These are phyloP conservation scores for Moesziomyces antarcticus DNA, from an alignment of 1,284 basidiomycete species.

Conservation along the genomic window DNA sequence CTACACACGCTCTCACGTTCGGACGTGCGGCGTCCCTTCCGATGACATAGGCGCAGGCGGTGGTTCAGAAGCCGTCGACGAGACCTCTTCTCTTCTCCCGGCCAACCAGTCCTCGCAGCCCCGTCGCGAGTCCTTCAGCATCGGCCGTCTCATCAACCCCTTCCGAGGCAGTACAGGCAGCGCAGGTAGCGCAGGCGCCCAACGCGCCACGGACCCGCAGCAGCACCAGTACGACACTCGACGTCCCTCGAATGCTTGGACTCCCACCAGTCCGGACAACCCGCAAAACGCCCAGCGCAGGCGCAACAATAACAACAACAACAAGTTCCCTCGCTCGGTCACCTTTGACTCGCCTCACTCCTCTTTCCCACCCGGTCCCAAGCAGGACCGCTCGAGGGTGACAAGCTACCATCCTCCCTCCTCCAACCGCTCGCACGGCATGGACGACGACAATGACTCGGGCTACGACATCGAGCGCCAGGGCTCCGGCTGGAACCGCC, in stretches of 20 bases:
- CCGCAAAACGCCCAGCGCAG: constrained; percentile 13
- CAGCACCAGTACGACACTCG: constrained; percentile 29
- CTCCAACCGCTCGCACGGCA: constrained; percentile 4
- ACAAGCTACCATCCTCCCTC: constrained; percentile 33
- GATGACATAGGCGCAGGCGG: constrained; percentile 2
- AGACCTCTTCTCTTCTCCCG: constrained; percentile 24
- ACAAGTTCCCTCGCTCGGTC: constrained; percentile 37
- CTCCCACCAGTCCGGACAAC: constrained; percentile 19
- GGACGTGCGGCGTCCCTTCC: neutral
- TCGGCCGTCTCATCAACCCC: constrained; percentile 34
- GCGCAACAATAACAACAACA: constrained; percentile 15
- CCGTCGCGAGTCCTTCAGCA: constrained; percentile 33
- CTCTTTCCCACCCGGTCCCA: constrained; percentile 43
- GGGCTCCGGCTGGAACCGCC: constrained; percentile 20
- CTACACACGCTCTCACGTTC: neutral
- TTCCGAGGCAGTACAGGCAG: constrained; percentile 16
- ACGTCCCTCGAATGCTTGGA: constrained; percentile 37
- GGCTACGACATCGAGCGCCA: constrained; percentile 46
- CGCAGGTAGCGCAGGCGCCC: constrained; percentile 1
- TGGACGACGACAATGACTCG: constrained; percentile 32
- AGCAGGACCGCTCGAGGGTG: constrained; percentile 20
- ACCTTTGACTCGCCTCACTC: constrained; percentile 45
- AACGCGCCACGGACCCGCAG: constrained; percentile 1
- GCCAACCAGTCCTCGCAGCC: neutral
- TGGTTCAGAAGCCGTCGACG: constrained; percentile 9